These are phyloP conservation scores for Vaccinium myrtillus DNA, from an alignment of 148 eudicot species.

Conservation along the genomic window DNA sequence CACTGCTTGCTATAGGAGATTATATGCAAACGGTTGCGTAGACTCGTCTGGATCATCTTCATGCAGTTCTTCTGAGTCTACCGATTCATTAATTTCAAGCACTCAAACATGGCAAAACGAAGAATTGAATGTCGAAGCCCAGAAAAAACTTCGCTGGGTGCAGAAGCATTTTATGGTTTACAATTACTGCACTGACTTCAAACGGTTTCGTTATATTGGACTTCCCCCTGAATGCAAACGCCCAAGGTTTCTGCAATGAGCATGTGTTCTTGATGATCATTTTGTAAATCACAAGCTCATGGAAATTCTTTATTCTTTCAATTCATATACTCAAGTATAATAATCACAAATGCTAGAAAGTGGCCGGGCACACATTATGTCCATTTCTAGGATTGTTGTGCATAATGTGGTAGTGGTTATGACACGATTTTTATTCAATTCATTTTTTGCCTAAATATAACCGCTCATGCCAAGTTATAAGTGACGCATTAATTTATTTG, in stretches of 20 bases:
- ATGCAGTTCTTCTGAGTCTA: background rate
- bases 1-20: constrained; percentile 14
- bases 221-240: constrained; percentile 17
- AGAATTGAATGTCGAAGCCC: background rate
- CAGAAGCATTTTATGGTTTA: constrained; percentile 11
- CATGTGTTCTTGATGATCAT: background rate
- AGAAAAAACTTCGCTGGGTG: constrained; percentile 3
- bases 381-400: no score
- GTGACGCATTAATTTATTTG: no score
- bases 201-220: constrained; percentile 11
- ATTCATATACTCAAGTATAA: background rate
- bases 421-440: no score
- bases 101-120: background rate
- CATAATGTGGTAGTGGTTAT: no score
- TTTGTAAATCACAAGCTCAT: background rate
- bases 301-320: background rate
- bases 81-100: no score
- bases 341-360: background rate
- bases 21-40: constrained; percentile 6
- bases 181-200: constrained; percentile 17
- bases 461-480: no score
- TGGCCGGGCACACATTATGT: no score
- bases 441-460: no score
- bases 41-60: background rate
- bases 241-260: background rate